A percentile compares a stretch with the other conserved stretches of the same genome.
Evolutionary conservation across 495 filamentous ascomycete species (phyloP).

Genomic region (Articulospora tetracladia): DNA sequence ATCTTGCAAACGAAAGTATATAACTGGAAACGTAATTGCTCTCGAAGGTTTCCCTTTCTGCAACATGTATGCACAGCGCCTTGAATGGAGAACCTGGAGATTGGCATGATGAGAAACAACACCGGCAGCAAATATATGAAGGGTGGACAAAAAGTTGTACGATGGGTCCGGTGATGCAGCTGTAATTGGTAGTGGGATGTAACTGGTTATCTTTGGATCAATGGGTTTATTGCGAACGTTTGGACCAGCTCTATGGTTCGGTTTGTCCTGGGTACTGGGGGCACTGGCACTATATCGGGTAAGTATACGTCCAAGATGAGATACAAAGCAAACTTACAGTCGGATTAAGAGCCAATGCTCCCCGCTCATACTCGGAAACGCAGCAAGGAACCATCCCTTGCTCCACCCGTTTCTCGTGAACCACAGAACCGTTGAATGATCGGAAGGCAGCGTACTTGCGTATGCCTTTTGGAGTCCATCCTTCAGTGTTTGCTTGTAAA

Average conservation of each 20-base stretch:
- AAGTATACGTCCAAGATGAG: not conserved
- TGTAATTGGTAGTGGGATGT: constrained; percentile 17
- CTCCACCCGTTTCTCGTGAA: constrained; percentile 60
- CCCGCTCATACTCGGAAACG: constrained; percentile 66
- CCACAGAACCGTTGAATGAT: constrained; percentile 43
- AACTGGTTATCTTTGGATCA: constrained; percentile 9
- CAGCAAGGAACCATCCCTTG: constrained; percentile 62
- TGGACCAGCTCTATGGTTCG: not conserved
- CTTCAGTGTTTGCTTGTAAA: constrained; percentile 55
- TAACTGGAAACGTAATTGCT: constrained; percentile 38
- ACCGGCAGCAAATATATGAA: constrained; percentile 23
- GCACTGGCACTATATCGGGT: constrained; percentile 6
- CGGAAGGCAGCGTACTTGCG: constrained; percentile 32
- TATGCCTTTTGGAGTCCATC: constrained; percentile 54
- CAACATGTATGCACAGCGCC: constrained; percentile 27
- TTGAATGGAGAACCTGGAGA: constrained; percentile 38
- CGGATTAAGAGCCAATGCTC: constrained; percentile 73
- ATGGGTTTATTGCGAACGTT: not conserved
- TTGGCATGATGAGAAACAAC: constrained; percentile 40
- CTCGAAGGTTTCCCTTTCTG: constrained; percentile 14
- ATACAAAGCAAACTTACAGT: constrained; percentile 16
- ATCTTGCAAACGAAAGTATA: constrained; percentile 40
- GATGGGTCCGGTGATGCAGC: constrained; percentile 14
- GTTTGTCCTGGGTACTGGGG: not conserved
- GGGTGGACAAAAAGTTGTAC: constrained; percentile 21